Base-by-base conservation (phyloP, 805 yeast genomes). In the Debaryomyces tyrocola region DNA sequence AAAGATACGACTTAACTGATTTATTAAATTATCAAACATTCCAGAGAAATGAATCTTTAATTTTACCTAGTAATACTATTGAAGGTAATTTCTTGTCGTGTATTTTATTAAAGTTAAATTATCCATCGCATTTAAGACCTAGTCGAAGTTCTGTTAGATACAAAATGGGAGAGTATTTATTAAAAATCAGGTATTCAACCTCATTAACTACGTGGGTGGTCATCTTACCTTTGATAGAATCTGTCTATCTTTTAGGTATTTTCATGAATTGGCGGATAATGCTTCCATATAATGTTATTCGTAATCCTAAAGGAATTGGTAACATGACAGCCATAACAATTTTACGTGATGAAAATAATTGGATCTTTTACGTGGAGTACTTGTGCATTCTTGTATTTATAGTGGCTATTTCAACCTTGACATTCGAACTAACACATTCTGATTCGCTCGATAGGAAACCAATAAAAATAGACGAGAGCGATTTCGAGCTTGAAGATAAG, bases 1-100 rank as follows among this genome's bases (percentile, higher is more conserved):
- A 83, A 40, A 73, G 89, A 44, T 61, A 78, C 21, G 91, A 85
- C 53, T 70, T 84, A 14, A 77, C 77, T 12, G 89, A 83, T 49
- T 59, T 83, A 10, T 58, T 79, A 29, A 53, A 40, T 41, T 15
- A n/a, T 11, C 14, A 39, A 28, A 2, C 17, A n/a, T 28, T 39
- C 3, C 21, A 15, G 9, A 11, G 27, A 15, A 15, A 18, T 28
- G 42, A 39, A 27, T 14, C 15, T 17, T 35, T 35, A 31, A 15
- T 20, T 37, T n/a, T 44, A 24, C 31, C 37, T 24, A 50, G 56
- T n/a, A 53, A 50, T 34, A 28, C 59, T 2, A 64, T 65, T 10
- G 69, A 63, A 12, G 62, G 58, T 4, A 66, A 67, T 45, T 46
- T 56, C 9, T 42, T 68, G 10, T 63, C 73, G 1, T 48, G 60